These are phyloP conservation scores for Taphrina populina DNA, from an alignment of 1,139 yeast species.

Conservation along the genomic window DNA sequence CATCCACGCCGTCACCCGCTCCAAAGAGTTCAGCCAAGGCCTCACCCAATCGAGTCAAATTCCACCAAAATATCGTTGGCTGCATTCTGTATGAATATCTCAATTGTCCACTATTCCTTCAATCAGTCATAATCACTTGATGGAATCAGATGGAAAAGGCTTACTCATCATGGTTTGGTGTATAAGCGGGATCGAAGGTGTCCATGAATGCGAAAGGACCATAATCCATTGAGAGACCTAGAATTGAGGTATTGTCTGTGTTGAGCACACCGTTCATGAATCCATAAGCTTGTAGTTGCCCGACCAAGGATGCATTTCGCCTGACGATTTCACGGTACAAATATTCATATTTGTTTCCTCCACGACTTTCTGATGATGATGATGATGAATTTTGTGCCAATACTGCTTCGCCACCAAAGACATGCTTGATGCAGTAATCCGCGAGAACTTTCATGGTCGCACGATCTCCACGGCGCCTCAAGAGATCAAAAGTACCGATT, in stretches of 20 bases:
- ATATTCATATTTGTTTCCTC: slow-evolving; percentile 64
- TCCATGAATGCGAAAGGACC: slow-evolving; percentile 94
- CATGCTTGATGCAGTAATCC: slow-evolving; percentile 69
- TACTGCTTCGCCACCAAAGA: slow-evolving; percentile 52
- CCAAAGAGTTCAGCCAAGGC: slow-evolving; percentile 79
- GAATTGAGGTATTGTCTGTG: slow-evolving; percentile 85
- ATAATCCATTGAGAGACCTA: slow-evolving; percentile 85
- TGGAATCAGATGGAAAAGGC: not conserved
- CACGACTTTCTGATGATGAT: slow-evolving; percentile 43
- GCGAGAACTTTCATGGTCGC: slow-evolving; percentile 61
- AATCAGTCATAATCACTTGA: not conserved
- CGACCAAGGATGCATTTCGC: slow-evolving; percentile 74
- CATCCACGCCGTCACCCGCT: slow-evolving; percentile 48
- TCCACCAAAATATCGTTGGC: slow-evolving; percentile 93
- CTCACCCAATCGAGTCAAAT: slow-evolving; percentile 80
- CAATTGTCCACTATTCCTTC: slow-evolving; percentile 58
- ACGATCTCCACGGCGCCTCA: slow-evolving; percentile 71
- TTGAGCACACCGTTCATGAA: slow-evolving; percentile 90
- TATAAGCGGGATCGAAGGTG: slow-evolving; percentile 71
- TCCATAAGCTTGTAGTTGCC: slow-evolving; percentile 88
- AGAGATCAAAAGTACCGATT: slow-evolving; percentile 84
- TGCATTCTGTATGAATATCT: slow-evolving; percentile 79
- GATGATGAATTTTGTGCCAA: slow-evolving; percentile 14
- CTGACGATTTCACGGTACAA: slow-evolving; percentile 66
- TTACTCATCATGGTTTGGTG: slow-evolving; percentile 70